Evolutionary conservation across 805 yeast genomes (phyloP).

Genomic region (Ogataea degrootiae): DNA sequence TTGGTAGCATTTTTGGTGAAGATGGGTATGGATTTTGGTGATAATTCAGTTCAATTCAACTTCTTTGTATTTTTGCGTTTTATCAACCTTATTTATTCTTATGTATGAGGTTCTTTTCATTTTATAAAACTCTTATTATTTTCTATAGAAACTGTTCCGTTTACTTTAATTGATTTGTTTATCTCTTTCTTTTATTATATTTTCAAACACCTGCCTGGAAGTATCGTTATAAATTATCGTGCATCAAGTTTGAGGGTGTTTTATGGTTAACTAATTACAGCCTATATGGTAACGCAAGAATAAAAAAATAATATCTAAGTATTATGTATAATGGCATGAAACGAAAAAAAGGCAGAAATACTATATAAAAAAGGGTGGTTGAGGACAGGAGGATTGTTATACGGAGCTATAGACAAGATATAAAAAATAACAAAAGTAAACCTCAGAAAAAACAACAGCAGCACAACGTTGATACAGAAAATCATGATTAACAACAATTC

Average conservation of each 20-base stretch:
- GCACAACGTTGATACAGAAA: not conserved
- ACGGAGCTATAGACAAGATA: too few relatives aligned
- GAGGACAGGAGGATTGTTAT: too few relatives aligned
- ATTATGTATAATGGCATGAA: too few relatives aligned
- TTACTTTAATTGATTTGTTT: not conserved
- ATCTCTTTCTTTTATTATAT: not conserved
- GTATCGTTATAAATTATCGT: not conserved
- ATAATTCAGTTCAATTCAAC: not conserved
- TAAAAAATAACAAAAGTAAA: not conserved
- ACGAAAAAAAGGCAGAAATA: too few relatives aligned
- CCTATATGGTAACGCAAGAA: too few relatives aligned
- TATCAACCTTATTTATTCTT: not conserved
- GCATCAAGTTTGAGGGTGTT: not conserved
- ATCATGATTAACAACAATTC: too few relatives aligned
- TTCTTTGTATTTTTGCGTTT: not conserved
- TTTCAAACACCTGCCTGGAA: not conserved
- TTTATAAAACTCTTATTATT: not conserved
- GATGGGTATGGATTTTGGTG: slow-evolving; percentile 29
- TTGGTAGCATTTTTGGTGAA: slow-evolving; percentile 18
- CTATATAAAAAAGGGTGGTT: too few relatives aligned
- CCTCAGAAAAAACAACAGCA: slow-evolving; percentile 1
- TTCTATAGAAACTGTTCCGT: too few relatives aligned
- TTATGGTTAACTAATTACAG: too few relatives aligned
- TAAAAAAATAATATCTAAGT: too few relatives aligned
- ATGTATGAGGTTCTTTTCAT: not conserved